Evolutionary conservation across 169 alveolate genomes (phyloP).

Genomic region (Plasmodium cynomolgi): DNA sequence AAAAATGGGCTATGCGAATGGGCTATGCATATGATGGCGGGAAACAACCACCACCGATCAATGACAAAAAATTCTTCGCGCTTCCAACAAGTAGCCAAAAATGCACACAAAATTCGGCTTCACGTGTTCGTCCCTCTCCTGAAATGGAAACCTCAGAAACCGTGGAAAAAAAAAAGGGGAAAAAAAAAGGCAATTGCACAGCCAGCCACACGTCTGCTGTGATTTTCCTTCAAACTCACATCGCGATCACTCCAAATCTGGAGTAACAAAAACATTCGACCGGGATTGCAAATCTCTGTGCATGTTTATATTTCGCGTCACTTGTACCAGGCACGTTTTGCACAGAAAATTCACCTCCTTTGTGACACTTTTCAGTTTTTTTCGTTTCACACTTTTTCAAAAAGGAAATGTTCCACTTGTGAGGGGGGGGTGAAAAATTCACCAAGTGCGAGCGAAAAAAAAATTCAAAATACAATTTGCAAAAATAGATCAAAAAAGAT

Average conservation of each 20-base stretch:
- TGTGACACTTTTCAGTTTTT: background rate
- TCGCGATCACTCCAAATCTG: background rate
- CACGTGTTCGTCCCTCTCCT: background rate
- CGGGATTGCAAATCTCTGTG: background rate
- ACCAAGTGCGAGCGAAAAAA: background rate
- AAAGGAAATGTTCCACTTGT: background rate
- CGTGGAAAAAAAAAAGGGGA: background rate
- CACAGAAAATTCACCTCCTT: background rate
- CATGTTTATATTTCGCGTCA: background rate
- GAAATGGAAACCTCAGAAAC: background rate
- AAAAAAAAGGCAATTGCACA: background rate
- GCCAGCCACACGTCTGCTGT: background rate
- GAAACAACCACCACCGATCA: background rate
- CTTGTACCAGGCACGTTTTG: background rate
- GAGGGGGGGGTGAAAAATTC: background rate
- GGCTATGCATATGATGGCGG: background rate
- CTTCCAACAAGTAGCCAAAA: background rate
- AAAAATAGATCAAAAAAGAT: background rate
- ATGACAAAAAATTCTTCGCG: background rate
- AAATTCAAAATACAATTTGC: background rate
- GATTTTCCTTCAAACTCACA: background rate
- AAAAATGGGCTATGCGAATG: background rate
- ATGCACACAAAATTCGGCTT: background rate
- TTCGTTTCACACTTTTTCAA: background rate
- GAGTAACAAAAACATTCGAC: background rate